Conservation (phyloP, 129 eudicot species). For the Chrysanthemum lavandulifolium region DNA sequence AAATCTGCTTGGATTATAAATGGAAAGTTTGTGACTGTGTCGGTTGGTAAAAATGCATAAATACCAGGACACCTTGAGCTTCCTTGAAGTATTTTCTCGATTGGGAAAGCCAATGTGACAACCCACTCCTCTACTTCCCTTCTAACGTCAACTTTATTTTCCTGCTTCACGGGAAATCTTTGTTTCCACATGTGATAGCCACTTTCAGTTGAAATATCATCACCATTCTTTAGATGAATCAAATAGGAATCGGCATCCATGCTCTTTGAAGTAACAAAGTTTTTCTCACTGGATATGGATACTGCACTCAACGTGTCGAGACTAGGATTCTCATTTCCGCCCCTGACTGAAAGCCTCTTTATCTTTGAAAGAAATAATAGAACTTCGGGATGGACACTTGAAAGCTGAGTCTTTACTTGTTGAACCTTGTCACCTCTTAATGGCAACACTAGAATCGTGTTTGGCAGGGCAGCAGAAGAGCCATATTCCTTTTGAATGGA, state of each 20-base stretch:
- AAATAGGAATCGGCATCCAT: constrained; percentile 49
- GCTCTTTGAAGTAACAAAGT: constrained; percentile 39
- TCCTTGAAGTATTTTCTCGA: constrained; percentile 42
- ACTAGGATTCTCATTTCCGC: constrained; percentile 35
- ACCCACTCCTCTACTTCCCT: constrained; percentile 56
- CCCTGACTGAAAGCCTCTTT: constrained; percentile 46
- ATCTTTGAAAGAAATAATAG: constrained; percentile 57
- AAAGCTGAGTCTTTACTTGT: constrained; percentile 49
- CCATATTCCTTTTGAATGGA: constrained; percentile 39
- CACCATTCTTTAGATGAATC: constrained; percentile 30
- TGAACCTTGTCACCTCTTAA: constrained; percentile 48
- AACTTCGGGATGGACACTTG: constrained; percentile 54
- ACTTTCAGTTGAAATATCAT: constrained; percentile 33
- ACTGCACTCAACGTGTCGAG: constrained; percentile 42
- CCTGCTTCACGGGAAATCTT: constrained; percentile 43
- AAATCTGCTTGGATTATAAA: constrained; percentile 65
- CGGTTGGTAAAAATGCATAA: constrained; percentile 56
- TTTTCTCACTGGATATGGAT: constrained; percentile 46
- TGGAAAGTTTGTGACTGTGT: constrained; percentile 54
- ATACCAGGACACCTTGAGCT: constrained; percentile 49
- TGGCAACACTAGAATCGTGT: constrained; percentile 50
- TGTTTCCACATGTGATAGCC: constrained; percentile 64
- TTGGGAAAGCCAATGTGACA: constrained; percentile 59
- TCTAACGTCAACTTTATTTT: constrained; percentile 37
- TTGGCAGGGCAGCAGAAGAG: constrained; percentile 34